These are phyloP conservation scores for Pseudomonodictys pantanalensis DNA, from an alignment of 495 filamentous ascomycete genomes.

Conservation along the genomic window DNA sequence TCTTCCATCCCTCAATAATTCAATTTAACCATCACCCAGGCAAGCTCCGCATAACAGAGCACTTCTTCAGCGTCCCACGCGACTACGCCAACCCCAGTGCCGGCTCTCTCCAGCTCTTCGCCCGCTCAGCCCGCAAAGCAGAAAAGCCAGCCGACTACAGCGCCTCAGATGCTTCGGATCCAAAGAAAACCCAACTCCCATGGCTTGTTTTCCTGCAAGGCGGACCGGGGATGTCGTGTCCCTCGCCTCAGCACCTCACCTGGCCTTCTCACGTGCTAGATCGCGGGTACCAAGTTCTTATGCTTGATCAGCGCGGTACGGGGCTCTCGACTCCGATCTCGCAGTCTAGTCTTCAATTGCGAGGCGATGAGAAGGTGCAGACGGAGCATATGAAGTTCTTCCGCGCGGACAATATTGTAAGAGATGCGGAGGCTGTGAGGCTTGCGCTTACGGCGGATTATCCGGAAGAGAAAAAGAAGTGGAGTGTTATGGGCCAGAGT, in stretches of 20 bases:
- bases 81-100: constrained; percentile 64
- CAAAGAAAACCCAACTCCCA: constrained; percentile 51
- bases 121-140: constrained; percentile 62
- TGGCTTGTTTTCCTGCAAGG: constrained; percentile 51
- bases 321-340: constrained; percentile 78
- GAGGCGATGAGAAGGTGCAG: constrained; percentile 63
- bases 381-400: constrained; percentile 81
- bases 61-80: constrained; percentile 80
- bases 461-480: constrained; percentile 68
- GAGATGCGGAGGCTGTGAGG: constrained; percentile 83
- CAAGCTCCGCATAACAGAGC: constrained; percentile 70
- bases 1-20: not conserved
- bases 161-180: constrained; percentile 42
- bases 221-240: constrained; percentile 74
- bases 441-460: constrained; percentile 66
- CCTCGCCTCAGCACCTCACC: constrained; percentile 65
- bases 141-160: constrained; percentile 57
- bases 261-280: constrained; percentile 68
- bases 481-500: constrained; percentile 81
- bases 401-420: constrained; percentile 81
- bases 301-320: constrained; percentile 85
- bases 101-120: constrained; percentile 70
- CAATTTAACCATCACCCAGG: constrained; percentile 47
- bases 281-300: constrained; percentile 80
- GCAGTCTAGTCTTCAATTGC: constrained; percentile 60